phyloP scores from a whole-genome alignment of 257 asterid species.

The Salvia hispanica region DNA sequence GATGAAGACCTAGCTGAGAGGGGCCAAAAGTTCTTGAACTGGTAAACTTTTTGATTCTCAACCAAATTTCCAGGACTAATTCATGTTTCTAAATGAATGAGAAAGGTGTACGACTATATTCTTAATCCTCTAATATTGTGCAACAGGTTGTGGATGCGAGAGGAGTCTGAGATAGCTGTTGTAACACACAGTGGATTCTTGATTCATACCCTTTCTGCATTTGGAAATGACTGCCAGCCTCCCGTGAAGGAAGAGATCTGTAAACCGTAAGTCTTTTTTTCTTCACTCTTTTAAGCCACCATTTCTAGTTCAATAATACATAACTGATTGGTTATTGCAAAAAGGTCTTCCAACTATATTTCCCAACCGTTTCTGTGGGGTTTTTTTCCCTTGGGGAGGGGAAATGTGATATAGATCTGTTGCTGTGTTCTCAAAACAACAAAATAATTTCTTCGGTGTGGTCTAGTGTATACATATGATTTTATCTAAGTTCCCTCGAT shows the following conservation, averaged over 20 bases:
- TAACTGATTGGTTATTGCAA: conserved; percentile 1
- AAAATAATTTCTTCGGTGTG: too few species aligned
- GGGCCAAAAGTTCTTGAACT: conserved; percentile 75
- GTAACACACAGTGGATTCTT: conserved; percentile 88
- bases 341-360: conserved; percentile 1
- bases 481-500: background rate
- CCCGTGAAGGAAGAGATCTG: conserved; percentile 70
- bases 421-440: too few species aligned
- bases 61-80: background rate
- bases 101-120: background rate
- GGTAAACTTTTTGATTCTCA: conserved; percentile 48
- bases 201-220: conserved; percentile 60
- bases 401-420: background rate
- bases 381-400: background rate
- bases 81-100: background rate
- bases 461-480: too few species aligned
- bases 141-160: conserved; percentile 81
- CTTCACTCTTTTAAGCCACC: background rate
- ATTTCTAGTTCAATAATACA: background rate
- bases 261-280: conserved; percentile 54
- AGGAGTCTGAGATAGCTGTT: conserved; percentile 91
- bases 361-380: background rate
- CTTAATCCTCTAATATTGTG: conserved; percentile 20
- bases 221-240: conserved; percentile 80
- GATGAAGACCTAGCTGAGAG: conserved; percentile 70